phyloP scores from a whole-genome alignment of 352 stramenopile species.

The Globisporangium polare region DNA sequence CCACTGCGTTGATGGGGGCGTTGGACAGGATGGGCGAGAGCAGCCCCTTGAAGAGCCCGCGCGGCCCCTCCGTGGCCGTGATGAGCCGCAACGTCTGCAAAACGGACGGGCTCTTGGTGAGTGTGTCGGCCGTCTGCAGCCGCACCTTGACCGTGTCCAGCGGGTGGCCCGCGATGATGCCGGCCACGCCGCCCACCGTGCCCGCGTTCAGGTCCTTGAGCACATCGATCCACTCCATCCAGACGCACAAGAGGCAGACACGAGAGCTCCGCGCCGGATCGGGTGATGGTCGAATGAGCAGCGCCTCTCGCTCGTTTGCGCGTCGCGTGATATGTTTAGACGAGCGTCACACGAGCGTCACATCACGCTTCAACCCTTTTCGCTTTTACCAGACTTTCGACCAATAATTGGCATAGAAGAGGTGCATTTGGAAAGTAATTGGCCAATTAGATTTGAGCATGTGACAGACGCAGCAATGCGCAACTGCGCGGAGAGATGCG shows the following conservation, averaged over 20 bases:
- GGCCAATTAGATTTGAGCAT: no score
- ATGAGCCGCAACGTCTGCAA: conserved; percentile 51
- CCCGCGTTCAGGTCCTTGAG: conserved; percentile 81
- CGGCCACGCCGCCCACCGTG: conserved; percentile 73
- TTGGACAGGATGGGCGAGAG: conserved; percentile 79
- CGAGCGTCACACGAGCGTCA: not conserved
- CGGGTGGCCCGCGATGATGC: conserved; percentile 75
- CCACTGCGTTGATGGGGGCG: conserved; percentile 80
- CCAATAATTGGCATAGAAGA: no score
- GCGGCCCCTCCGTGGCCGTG: conserved; percentile 45
- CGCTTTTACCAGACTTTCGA: no score
- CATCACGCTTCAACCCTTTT: conserved; percentile 1
- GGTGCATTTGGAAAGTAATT: no score
- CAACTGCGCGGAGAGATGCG: no score
- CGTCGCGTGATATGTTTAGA: not conserved
- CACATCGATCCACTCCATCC: conserved; percentile 81
- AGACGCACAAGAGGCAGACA: not conserved
- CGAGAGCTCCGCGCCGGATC: not conserved
- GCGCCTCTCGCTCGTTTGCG: not conserved
- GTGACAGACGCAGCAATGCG: no score
- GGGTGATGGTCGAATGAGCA: not conserved
- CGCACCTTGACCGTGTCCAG: conserved; percentile 88
- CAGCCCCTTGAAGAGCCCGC: conserved; percentile 71
- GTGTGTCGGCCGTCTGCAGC: conserved; percentile 55
- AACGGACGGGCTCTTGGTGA: conserved; percentile 25